These are phyloP conservation scores for Paramecium caudatum DNA, from an alignment of 73 alveolate species.

Conservation along the genomic window DNA sequence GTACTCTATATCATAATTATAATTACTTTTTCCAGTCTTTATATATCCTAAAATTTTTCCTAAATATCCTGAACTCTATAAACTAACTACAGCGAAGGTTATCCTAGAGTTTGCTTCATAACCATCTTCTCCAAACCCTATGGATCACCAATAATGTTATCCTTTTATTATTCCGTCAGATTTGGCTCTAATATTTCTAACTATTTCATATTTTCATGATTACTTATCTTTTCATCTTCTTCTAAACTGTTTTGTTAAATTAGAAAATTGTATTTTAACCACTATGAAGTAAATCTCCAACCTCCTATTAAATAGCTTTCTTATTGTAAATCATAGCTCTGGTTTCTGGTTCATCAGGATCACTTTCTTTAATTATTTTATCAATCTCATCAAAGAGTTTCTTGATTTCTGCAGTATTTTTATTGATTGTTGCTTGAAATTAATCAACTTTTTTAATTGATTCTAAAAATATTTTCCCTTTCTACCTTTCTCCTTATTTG, in stretches of 20 bases:
- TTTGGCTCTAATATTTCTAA: constrained; percentile 60
- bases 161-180: constrained; percentile 26
- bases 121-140: constrained; percentile 61
- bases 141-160: constrained; percentile 33
- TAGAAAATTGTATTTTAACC: background rate
- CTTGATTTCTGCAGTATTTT: constrained; percentile 20
- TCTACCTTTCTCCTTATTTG: constrained; percentile 27
- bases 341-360: constrained; percentile 69
- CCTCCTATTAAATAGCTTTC: constrained; percentile 44
- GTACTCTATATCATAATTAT: constrained; percentile 5
- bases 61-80: constrained; percentile 56
- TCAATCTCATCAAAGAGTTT: constrained; percentile 48
- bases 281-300: background rate
- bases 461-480: background rate
- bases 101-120: constrained; percentile 20
- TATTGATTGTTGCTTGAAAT: background rate
- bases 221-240: constrained; percentile 66
- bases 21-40: constrained; percentile 39
- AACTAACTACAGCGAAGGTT: constrained; percentile 23
- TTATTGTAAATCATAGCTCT: constrained; percentile 42
- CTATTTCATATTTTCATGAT: background rate
- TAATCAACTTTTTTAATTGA: constrained; percentile 58
- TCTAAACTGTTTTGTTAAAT: background rate
- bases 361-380: constrained; percentile 5
- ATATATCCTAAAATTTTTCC: constrained; percentile 48